Evolutionary conservation across 768 basidiomycete genomes (phyloP).

Genomic region (Boletus speciosus): DNA sequence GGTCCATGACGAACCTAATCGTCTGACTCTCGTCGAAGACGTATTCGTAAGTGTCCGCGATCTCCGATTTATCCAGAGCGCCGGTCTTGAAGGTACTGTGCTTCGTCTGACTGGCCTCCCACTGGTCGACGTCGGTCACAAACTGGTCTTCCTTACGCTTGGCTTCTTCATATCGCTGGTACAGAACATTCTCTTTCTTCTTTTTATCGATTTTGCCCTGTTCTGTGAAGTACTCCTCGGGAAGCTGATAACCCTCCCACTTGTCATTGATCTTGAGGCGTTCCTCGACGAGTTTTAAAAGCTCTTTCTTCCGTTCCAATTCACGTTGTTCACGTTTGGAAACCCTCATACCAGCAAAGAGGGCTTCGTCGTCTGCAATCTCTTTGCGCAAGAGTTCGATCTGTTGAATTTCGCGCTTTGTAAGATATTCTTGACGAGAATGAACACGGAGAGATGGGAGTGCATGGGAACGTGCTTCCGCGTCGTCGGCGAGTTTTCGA

Average conservation of each 20-base stretch:
- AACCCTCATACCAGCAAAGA: conserved; percentile 89
- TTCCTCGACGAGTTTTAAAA: conserved; percentile 89
- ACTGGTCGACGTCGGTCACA: conserved; percentile 95
- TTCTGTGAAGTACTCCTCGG: conserved; percentile 97
- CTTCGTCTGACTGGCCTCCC: conserved; percentile 89
- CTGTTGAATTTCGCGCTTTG: conserved; percentile 94
- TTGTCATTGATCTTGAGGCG: conserved; percentile 93
- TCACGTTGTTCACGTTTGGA: conserved; percentile 79
- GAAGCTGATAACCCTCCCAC: conserved; percentile 92
- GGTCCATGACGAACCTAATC: conserved; percentile 91
- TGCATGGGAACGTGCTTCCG: conserved; percentile 49
- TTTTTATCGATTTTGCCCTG: conserved; percentile 98
- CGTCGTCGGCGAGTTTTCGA: conserved; percentile 77
- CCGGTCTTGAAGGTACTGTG: conserved; percentile 89
- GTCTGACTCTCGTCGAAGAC: conserved; percentile 98
- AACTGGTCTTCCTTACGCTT: conserved; percentile 92
- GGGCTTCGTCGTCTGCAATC: conserved; percentile 89
- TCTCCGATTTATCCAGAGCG: conserved; percentile 82
- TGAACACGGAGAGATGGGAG: conserved; percentile 77
- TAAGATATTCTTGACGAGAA: conserved; percentile 93
- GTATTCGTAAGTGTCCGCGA: conserved; percentile 89
- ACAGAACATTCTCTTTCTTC: conserved; percentile 89
- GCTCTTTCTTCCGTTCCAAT: conserved; percentile 88
- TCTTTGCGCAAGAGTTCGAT: conserved; percentile 90
- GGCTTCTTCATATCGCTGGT: conserved; percentile 92